Percentiles rank a stretch among this genome's conserved stretches.
These are phyloP conservation scores for Saturnispora kantuleensis DNA, from an alignment of 805 yeast species.

Conservation along the genomic window DNA sequence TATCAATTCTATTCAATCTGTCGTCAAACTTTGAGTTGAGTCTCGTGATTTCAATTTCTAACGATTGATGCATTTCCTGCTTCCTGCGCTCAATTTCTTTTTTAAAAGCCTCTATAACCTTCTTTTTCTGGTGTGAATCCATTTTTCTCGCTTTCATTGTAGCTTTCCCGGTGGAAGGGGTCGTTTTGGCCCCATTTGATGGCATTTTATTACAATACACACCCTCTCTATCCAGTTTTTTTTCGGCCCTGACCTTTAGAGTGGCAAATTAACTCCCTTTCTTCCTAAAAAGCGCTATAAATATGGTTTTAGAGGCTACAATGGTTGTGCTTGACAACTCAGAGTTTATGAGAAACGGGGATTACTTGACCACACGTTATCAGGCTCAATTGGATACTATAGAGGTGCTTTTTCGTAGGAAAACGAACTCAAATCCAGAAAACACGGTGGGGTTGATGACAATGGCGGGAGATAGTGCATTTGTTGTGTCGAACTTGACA, in stretches of 20 bases:
- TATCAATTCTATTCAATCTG: conserved; percentile 36
- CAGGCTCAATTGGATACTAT: conserved; percentile 91
- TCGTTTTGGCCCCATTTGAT: not conserved
- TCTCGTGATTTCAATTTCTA: conserved; percentile 22
- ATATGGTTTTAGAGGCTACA: conserved; percentile 92
- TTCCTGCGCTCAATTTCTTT: conserved; percentile 16
- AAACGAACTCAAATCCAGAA: conserved; percentile 85
- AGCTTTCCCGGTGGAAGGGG: not conserved
- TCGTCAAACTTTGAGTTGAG: conserved; percentile 27
- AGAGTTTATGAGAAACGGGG: conserved; percentile 94
- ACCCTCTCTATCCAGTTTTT: not conserved
- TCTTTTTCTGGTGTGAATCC: conserved; percentile 30
- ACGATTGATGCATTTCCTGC: conserved; percentile 10
- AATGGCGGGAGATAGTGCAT: conserved; percentile 77
- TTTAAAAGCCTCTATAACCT: conserved; percentile 25
- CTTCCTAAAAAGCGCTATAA: not conserved
- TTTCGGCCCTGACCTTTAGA: not conserved
- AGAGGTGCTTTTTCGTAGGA: conserved; percentile 74
- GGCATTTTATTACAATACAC: not conserved
- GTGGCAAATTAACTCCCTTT: conserved; percentile 3
- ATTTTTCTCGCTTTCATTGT: conserved; percentile 9
- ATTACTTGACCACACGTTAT: conserved; percentile 76
- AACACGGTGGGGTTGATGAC: conserved; percentile 87
- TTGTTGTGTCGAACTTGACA: conserved; percentile 82
- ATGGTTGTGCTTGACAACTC: conserved; percentile 94